Conservation (phyloP, 2,329 filamentous ascomycete genomes). For the Alternaria burnsii region DNA sequence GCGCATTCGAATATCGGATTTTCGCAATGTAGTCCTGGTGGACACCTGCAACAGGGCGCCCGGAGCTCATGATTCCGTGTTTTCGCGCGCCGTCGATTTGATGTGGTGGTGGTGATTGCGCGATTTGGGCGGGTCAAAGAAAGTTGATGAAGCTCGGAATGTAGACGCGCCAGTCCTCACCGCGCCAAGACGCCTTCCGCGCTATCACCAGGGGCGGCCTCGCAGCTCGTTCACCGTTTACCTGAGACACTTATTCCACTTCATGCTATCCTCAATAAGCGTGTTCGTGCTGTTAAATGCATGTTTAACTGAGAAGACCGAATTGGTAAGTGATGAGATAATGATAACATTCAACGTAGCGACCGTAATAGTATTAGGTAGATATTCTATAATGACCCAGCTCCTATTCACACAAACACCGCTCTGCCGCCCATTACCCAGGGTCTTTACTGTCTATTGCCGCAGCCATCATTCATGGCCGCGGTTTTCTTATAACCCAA, state of each 20-base stretch:
- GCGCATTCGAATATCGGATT: slow-evolving; percentile 92
- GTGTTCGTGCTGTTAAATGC: too few species aligned
- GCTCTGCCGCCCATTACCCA: slow-evolving; percentile 39
- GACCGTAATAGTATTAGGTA: slow-evolving; percentile 44
- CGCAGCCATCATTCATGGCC: slow-evolving; percentile 25
- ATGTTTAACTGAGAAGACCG: neutral
- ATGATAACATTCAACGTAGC: slow-evolving; percentile 15
- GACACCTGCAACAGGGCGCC: slow-evolving; percentile 50
- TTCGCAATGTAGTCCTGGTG: slow-evolving; percentile 98
- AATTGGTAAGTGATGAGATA: neutral
- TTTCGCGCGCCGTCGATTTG: slow-evolving; percentile 2
- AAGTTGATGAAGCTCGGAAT: slow-evolving; percentile 36
- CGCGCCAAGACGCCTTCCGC: slow-evolving; percentile 27
- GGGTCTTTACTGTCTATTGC: slow-evolving; percentile 22
- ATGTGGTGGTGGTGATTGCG: slow-evolving; percentile 21
- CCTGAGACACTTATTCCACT: neutral
- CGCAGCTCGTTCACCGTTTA: neutral
- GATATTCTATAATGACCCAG: slow-evolving; percentile 29
- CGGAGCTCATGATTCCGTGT: slow-evolving; percentile 35
- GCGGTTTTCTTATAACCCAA: slow-evolving; percentile 27
- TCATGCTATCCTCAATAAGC: too few species aligned
- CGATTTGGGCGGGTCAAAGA: slow-evolving; percentile 27
- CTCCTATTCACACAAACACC: slow-evolving; percentile 29
- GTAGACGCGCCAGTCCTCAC: slow-evolving; percentile 33
- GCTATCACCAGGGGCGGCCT: slow-evolving; percentile 8